Percentiles rank a stretch among this genome's conserved stretches.
These are phyloP conservation scores for Lactarius hengduanensis DNA, from an alignment of 768 basidiomycete species.

Conservation along the genomic window DNA sequence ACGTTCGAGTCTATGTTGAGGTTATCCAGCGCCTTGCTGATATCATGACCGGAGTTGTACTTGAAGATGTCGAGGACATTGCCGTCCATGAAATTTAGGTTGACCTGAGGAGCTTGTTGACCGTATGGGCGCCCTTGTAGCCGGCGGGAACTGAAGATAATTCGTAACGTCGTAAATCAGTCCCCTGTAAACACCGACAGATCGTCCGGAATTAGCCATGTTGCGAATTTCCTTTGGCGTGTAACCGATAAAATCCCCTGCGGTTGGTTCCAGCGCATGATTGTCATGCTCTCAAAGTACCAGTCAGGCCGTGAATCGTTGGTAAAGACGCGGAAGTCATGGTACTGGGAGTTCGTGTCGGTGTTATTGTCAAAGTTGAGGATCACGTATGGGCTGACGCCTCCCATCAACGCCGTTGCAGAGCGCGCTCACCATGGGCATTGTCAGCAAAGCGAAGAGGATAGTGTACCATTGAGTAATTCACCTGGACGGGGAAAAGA, in stretches of 20 bases:
- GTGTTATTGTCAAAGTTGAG: slow-evolving; percentile 76
- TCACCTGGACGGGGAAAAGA: slow-evolving; percentile 92
- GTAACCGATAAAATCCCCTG: slow-evolving; percentile 81
- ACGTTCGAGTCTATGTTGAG: slow-evolving; percentile 59
- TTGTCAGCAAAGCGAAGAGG: slow-evolving; percentile 18
- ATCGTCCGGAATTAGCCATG: slow-evolving; percentile 59
- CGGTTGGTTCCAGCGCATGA: slow-evolving; percentile 87
- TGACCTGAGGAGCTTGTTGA: slow-evolving; percentile 40
- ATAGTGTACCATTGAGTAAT: background rate
- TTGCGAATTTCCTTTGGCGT: slow-evolving; percentile 72
- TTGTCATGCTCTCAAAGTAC: slow-evolving; percentile 95
- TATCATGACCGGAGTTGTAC: slow-evolving; percentile 68
- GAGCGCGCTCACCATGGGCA: slow-evolving; percentile 75
- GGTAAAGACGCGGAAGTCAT: slow-evolving; percentile 90
- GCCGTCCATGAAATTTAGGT: slow-evolving; percentile 70
- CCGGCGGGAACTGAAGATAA: slow-evolving; percentile 73
- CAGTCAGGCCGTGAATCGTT: slow-evolving; percentile 95
- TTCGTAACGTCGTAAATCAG: slow-evolving; percentile 84
- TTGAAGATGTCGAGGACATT: slow-evolving; percentile 73
- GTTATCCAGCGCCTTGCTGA: slow-evolving; percentile 70
- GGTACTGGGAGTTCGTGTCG: slow-evolving; percentile 77
- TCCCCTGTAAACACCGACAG: slow-evolving; percentile 84
- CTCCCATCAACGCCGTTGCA: slow-evolving; percentile 83
- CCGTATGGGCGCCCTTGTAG: slow-evolving; percentile 52
- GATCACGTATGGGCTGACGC: slow-evolving; percentile 73